Conservation (phyloP, 2,329 filamentous ascomycete genomes). For the Aspergillus carbonarius region DNA sequence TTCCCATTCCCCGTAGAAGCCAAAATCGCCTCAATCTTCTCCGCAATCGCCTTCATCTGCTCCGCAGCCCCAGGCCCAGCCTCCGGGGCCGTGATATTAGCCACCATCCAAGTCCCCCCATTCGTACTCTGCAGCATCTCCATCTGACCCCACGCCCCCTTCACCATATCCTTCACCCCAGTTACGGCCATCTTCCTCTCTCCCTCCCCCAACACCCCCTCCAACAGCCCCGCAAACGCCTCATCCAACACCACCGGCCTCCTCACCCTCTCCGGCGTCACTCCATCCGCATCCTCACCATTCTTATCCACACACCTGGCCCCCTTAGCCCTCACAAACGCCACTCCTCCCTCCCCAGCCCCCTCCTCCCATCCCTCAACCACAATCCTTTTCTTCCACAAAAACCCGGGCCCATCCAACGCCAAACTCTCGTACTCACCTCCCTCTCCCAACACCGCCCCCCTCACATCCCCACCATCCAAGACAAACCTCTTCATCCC, state of each 20-base stretch:
- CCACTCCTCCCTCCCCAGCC: constrained; percentile 71
- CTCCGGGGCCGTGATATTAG: constrained; percentile 40
- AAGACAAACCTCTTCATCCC: constrained; percentile 59
- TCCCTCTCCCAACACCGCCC: constrained; percentile 82
- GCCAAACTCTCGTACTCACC: constrained; percentile 96
- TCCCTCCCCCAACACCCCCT: constrained; percentile 14
- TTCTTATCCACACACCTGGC: constrained; percentile 56
- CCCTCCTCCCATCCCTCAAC: constrained; percentile 59
- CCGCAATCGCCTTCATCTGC: constrained; percentile 37
- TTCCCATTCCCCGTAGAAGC: not conserved
- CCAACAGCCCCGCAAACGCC: constrained; percentile 52
- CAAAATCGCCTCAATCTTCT: constrained; percentile 28
- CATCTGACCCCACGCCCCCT: constrained; percentile 8
- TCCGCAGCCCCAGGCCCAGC: constrained; percentile 39
- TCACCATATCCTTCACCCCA: not conserved
- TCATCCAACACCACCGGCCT: constrained; percentile 67
- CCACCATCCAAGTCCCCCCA: constrained; percentile 34
- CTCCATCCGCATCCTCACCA: constrained; percentile 19
- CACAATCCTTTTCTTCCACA: constrained; percentile 72
- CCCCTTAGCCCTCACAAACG: constrained; percentile 64
- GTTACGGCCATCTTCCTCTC: not conserved
- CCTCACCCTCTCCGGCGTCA: constrained; percentile 30
- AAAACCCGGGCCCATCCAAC: constrained; percentile 68
- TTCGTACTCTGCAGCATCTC: constrained; percentile 23
- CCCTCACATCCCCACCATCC: constrained; percentile 53